phyloP scores from a whole-genome alignment of 306 rosid genomes.

The Prunus campanulata region DNA sequence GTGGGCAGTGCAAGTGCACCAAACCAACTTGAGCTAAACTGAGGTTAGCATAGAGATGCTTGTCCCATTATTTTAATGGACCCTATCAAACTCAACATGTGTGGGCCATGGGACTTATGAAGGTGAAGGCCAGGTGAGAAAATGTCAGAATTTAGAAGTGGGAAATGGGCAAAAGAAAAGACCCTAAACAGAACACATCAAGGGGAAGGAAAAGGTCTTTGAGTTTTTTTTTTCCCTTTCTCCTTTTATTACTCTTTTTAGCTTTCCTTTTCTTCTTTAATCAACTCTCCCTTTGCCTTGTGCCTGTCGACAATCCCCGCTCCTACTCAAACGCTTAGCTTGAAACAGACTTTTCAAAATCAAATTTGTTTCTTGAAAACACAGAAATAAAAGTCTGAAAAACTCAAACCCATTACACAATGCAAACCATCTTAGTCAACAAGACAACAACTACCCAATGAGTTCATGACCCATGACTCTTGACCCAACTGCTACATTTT shows the following conservation, averaged over 20 bases:
- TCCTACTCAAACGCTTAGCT: constrained; percentile 17
- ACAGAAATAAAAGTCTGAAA: not conserved
- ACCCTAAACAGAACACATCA: not conserved
- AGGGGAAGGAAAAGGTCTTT: not conserved
- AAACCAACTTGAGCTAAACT: not conserved
- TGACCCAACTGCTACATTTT: not conserved
- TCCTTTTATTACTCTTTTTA: not conserved
- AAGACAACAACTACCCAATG: not conserved
- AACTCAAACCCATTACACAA: not conserved
- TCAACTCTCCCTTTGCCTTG: not conserved
- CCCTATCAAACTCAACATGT: not conserved
- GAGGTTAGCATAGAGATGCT: not conserved
- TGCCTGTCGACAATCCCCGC: not conserved
- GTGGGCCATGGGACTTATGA: not conserved
- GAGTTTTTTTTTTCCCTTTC: not conserved
- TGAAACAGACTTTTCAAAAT: not conserved
- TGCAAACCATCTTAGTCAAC: constrained; percentile 6
- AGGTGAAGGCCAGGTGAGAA: not conserved
- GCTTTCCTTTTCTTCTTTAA: not conserved
- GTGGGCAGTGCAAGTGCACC: constrained; percentile 5
- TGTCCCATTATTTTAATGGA: not conserved
- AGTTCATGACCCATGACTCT: not conserved
- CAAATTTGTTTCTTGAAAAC: not conserved
- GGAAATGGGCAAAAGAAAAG: not conserved
- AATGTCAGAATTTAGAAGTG: not conserved